These are phyloP conservation scores for Candida germanica DNA, from an alignment of 805 yeast species.

Conservation along the genomic window DNA sequence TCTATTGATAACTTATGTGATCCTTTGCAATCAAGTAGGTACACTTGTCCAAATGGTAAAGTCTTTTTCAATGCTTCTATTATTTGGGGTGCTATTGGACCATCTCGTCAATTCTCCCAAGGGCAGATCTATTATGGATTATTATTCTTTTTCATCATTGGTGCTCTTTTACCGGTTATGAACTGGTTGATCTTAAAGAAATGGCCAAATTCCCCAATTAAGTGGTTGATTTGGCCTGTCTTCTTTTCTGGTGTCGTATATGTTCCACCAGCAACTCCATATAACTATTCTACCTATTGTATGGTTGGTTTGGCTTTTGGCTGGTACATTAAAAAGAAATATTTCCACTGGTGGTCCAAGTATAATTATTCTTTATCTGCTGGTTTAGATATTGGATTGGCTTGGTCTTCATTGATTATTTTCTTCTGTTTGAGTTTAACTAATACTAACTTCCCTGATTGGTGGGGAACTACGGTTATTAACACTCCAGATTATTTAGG, in stretches of 20 bases:
- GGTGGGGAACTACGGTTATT: conserved; percentile 68
- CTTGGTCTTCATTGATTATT: conserved; percentile 37
- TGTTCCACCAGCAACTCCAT: conserved; percentile 75
- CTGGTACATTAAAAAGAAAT: conserved; percentile 37
- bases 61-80: conserved; percentile 43
- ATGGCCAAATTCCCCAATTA: conserved; percentile 32
- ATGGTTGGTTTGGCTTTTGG: conserved; percentile 29
- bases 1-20: conserved; percentile 32
- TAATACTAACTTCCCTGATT: conserved; percentile 24
- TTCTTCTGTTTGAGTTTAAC: conserved; percentile 28
- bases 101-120: conserved; percentile 17
- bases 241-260: conserved; percentile 50
- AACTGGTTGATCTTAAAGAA: conserved; percentile 39
- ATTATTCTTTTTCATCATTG: conserved; percentile 39
- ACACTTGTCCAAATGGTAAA: conserved; percentile 42
- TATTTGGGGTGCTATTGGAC: conserved; percentile 40
- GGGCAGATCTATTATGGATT: conserved; percentile 24
- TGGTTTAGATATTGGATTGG: conserved; percentile 44
- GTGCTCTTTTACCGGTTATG: conserved; percentile 33
- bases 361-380: conserved; percentile 45
- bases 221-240: conserved; percentile 20
- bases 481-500: conserved; percentile 34
- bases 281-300: conserved; percentile 58
- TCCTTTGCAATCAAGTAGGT: conserved; percentile 23
- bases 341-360: conserved; percentile 38